These are phyloP conservation scores for Daldinia bambusicola DNA, from an alignment of 495 filamentous ascomycete genomes.

Conservation along the genomic window DNA sequence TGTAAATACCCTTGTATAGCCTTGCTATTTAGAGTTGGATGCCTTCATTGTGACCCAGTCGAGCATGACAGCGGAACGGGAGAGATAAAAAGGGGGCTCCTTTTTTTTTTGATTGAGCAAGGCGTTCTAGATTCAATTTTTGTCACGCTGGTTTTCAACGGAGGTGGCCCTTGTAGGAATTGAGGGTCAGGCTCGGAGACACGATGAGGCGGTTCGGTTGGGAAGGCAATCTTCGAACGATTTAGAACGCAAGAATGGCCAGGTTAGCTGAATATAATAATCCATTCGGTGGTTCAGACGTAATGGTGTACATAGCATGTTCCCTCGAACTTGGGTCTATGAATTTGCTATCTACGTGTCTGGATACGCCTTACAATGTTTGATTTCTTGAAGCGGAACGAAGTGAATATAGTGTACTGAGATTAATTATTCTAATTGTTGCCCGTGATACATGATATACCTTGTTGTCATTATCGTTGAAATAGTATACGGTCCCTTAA, in stretches of 20 bases:
- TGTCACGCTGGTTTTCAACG: neutral
- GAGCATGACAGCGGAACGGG: slow-evolving; percentile 9
- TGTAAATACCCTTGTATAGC: slow-evolving; percentile 35
- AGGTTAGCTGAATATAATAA: neutral
- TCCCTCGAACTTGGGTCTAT: neutral
- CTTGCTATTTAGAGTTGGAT: slow-evolving; percentile 16
- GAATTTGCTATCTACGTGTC: neutral
- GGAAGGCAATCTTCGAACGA: neutral
- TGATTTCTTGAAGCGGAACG: neutral
- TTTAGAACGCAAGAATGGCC: neutral
- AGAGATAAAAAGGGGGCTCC: slow-evolving; percentile 1
- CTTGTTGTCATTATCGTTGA: neutral
- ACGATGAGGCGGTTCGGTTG: slow-evolving; percentile 7
- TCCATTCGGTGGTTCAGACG: neutral
- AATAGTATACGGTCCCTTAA: neutral
- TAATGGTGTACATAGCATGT: neutral
- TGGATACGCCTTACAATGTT: neutral
- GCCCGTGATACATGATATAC: neutral
- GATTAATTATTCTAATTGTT: neutral
- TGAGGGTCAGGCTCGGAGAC: neutral
- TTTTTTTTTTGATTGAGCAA: slow-evolving; percentile 11
- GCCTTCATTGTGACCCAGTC: slow-evolving; percentile 13
- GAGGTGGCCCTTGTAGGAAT: neutral
- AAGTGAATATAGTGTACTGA: neutral
- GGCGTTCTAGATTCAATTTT: slow-evolving; percentile 26